phyloP scores from a whole-genome alignment of 495 filamentous ascomycete species.

The Opeltia flavorubescens region DNA sequence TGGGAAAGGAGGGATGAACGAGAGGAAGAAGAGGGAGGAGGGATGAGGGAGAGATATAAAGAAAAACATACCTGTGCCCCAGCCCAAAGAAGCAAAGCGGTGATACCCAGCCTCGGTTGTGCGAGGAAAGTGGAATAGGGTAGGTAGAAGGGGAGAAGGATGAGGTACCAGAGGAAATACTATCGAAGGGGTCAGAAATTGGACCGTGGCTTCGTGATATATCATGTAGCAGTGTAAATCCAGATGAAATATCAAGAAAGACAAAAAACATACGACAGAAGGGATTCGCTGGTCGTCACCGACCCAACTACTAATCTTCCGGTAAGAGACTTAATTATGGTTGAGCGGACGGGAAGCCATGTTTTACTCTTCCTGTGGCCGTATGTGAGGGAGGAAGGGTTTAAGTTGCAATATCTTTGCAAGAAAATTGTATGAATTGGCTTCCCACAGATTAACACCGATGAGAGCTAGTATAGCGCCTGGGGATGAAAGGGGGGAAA shows the following conservation, averaged over 20 bases:
- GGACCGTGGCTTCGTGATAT: too few relatives aligned
- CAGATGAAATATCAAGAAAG: neutral
- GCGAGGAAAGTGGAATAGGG: conserved; percentile 58
- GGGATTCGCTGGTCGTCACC: conserved; percentile 17
- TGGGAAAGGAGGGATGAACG: neutral
- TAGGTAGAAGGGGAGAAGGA: conserved; percentile 84
- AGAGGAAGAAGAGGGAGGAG: neutral
- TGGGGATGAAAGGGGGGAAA: too few relatives aligned
- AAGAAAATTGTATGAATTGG: neutral
- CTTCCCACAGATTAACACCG: too few relatives aligned
- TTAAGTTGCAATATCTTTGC: neutral
- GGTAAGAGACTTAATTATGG: conserved; percentile 15
- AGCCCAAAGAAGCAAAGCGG: conserved; percentile 57
- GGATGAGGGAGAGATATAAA: neutral
- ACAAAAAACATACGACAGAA: conserved; percentile 18
- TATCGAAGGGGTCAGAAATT: conserved; percentile 21
- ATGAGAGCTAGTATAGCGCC: too few relatives aligned
- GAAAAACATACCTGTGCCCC: conserved; percentile 37
- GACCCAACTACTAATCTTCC: conserved; percentile 19
- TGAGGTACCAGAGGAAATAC: conserved; percentile 98
- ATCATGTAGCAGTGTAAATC: neutral
- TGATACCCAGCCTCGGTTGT: conserved; percentile 42
- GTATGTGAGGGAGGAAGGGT: neutral
- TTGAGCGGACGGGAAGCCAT: conserved; percentile 16
- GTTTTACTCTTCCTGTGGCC: conserved; percentile 11